Conservation (phyloP, 2,329 filamentous ascomycete species). For the Trichoderma koningiopsis region DNA sequence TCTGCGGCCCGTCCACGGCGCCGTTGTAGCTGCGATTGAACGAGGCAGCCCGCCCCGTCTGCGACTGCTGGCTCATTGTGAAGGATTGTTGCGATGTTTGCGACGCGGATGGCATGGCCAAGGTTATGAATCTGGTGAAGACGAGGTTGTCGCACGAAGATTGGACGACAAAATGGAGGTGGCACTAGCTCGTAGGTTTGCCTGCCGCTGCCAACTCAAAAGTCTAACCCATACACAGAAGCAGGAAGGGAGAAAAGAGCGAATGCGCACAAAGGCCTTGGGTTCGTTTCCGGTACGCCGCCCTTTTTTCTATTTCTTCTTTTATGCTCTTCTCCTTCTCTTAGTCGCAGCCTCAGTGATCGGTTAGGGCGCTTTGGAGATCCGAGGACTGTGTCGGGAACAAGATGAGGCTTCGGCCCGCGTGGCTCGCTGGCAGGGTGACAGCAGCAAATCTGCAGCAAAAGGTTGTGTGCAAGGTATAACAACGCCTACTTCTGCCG, state of each 20-base stretch:
- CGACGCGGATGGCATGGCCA: slow-evolving; percentile 47
- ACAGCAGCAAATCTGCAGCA: slow-evolving; percentile 22
- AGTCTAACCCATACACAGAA: slow-evolving; percentile 11
- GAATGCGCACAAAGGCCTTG: not conserved
- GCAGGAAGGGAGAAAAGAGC: not conserved
- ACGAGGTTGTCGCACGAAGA: slow-evolving; percentile 15
- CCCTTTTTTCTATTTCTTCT: not conserved
- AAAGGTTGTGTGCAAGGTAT: slow-evolving; percentile 11
- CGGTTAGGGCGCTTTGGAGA: not conserved
- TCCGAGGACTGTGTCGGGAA: not conserved
- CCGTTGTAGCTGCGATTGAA: slow-evolving; percentile 41
- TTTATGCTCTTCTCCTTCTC: not conserved
- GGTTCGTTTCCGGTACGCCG: not conserved
- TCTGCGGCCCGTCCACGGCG: slow-evolving; percentile 52
- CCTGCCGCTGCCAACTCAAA: not conserved
- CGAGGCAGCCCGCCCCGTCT: slow-evolving; percentile 43
- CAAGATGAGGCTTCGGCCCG: slow-evolving; percentile 21
- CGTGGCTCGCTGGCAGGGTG: slow-evolving; percentile 23
- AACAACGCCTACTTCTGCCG: slow-evolving; percentile 7
- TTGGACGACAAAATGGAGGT: slow-evolving; percentile 15
- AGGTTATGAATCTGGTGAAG: not conserved
- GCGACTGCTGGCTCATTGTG: slow-evolving; percentile 58
- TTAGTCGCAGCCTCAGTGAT: not conserved
- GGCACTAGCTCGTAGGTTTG: slow-evolving; percentile 12
- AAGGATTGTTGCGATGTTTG: slow-evolving; percentile 61